A percentile compares a stretch with the other conserved stretches of the same genome.
phyloP scores from a whole-genome alignment of 2,329 filamentous ascomycete species.

The Ceratocystis destructans region DNA sequence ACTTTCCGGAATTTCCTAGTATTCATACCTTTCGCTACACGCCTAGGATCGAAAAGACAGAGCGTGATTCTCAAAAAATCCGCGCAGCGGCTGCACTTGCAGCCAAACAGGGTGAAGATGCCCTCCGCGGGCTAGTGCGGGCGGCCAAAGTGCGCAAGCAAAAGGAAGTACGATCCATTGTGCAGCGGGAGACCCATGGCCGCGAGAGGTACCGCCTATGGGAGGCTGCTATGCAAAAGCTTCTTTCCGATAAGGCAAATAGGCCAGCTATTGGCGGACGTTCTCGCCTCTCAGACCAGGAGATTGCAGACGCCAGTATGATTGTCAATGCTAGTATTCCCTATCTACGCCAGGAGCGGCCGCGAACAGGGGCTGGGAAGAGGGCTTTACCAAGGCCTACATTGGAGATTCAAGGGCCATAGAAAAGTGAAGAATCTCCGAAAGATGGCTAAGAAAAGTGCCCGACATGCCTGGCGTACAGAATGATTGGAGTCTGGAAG shows the following conservation, averaged over 20 bases:
- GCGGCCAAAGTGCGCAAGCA: conserved; percentile 51
- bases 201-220: conserved; percentile 45
- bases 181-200: conserved; percentile 38
- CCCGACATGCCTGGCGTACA: neutral
- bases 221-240: conserved; percentile 46
- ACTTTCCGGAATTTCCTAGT: conserved; percentile 49
- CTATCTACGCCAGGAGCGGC: conserved; percentile 15
- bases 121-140: conserved; percentile 43
- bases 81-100: conserved; percentile 46
- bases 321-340: conserved; percentile 37
- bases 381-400: conserved; percentile 9
- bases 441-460: neutral
- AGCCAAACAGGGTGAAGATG: conserved; percentile 48
- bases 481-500: neutral
- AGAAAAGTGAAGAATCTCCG: neutral
- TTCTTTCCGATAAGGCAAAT: conserved; percentile 30
- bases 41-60: conserved; percentile 30
- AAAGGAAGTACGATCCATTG: conserved; percentile 46
- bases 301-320: conserved; percentile 50
- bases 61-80: conserved; percentile 43
- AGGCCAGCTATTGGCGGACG: neutral
- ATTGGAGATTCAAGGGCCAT: conserved; percentile 15
- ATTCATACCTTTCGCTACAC: conserved; percentile 51
- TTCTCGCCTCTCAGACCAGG: conserved; percentile 23
- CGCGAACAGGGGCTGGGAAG: conserved; percentile 16